A percentile compares a stretch with the other conserved stretches of the same genome.
Evolutionary conservation across 306 rosid species (phyloP).

Genomic region (Abrus precatorius): DNA sequence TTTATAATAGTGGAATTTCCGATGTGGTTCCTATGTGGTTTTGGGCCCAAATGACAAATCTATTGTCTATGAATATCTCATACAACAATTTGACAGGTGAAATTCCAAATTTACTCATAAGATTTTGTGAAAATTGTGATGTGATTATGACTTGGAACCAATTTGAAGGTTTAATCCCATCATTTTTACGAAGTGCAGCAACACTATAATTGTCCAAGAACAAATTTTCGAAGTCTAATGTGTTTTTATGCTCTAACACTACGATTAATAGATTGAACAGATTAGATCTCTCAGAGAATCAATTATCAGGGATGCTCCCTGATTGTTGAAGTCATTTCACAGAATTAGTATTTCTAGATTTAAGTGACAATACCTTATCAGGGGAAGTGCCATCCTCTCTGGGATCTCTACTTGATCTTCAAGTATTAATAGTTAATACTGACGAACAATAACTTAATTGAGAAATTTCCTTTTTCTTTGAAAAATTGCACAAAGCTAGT

Average conservation of each 20-base stretch:
- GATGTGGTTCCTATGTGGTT: too few species aligned
- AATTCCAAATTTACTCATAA: too few species aligned
- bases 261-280: not conserved
- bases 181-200: not conserved
- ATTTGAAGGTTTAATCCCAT: conserved; percentile 35
- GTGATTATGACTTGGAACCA: not conserved
- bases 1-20: too few species aligned
- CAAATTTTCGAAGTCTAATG: not conserved
- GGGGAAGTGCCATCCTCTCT: conserved; percentile 11
- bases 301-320: not conserved
- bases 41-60: too few species aligned
- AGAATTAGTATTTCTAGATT: not conserved
- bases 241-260: not conserved
- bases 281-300: conserved; percentile 15
- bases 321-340: conserved; percentile 21
- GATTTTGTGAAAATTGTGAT: not conserved
- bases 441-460: conserved; percentile 4
- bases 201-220: not conserved
- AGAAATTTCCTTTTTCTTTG: conserved; percentile 14
- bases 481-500: not conserved
- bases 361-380: not conserved
- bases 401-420: conserved; percentile 13
- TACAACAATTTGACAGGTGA: too few species aligned
- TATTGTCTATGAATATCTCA: too few species aligned
- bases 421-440: not conserved